These are phyloP conservation scores for Fraxinus greggii DNA, from an alignment of 305 asterid species.

Conservation along the genomic window DNA sequence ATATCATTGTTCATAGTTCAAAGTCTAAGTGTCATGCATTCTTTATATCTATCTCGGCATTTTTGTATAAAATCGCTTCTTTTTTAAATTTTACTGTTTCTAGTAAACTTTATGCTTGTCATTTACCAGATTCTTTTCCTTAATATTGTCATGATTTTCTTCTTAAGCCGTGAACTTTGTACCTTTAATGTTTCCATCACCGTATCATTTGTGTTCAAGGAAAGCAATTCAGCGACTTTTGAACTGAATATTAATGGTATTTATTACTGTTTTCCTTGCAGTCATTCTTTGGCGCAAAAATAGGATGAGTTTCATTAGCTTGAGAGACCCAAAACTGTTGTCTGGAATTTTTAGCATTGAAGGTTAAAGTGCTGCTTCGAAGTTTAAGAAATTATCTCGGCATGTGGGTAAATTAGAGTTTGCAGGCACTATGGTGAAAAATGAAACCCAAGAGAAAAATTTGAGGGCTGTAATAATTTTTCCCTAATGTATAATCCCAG, in stretches of 20 bases:
- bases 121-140: not conserved
- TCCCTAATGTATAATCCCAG: not conserved
- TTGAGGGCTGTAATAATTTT: not conserved
- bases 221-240: not conserved
- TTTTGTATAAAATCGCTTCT: not conserved
- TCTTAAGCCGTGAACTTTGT: not conserved
- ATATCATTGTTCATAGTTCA: not conserved
- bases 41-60: not conserved
- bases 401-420: not conserved
- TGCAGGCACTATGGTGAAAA: not conserved
- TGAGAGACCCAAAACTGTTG: not conserved
- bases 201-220: not conserved
- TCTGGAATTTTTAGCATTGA: not conserved
- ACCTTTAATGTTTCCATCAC: not conserved
- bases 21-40: not conserved
- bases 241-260: not conserved
- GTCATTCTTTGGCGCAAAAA: not conserved
- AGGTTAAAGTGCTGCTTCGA: not conserved
- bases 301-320: not conserved
- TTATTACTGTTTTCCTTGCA: not conserved
- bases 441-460: not conserved
- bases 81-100: not conserved
- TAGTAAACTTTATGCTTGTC: not conserved
- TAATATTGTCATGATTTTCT: not conserved
- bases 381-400: not conserved